Percentiles rank a stretch among this genome's conserved stretches.
Conservation (phyloP, 2,329 filamentous ascomycete genomes). For the Neonectria punicea region DNA sequence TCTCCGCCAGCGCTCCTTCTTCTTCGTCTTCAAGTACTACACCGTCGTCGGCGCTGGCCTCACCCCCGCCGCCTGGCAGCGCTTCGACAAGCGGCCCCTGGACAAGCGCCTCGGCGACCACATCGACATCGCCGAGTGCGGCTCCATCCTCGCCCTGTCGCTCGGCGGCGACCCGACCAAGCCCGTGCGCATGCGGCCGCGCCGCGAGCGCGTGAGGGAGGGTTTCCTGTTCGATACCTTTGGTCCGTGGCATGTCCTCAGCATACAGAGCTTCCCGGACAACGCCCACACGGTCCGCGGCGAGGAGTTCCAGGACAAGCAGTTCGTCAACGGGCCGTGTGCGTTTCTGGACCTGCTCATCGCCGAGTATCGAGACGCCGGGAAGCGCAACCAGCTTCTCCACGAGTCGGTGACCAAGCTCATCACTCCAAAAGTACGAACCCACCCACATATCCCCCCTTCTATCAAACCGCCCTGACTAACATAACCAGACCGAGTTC, state of each 20-base stretch:
- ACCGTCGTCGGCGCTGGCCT: slow-evolving; percentile 67
- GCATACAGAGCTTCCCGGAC: slow-evolving; percentile 69
- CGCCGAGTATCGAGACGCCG: slow-evolving; percentile 69
- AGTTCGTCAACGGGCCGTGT: slow-evolving; percentile 69
- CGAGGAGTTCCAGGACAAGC: slow-evolving; percentile 62
- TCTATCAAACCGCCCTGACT: slow-evolving; percentile 3
- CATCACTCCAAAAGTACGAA: slow-evolving; percentile 63
- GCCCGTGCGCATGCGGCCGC: slow-evolving; percentile 59
- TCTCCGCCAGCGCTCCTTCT: slow-evolving; percentile 65
- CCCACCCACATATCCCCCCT: slow-evolving; percentile 6
- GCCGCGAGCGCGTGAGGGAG: slow-evolving; percentile 59
- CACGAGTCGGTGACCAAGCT: slow-evolving; percentile 67
- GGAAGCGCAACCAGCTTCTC: slow-evolving; percentile 66
- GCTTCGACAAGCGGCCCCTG: slow-evolving; percentile 59
- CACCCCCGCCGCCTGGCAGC: slow-evolving; percentile 69
- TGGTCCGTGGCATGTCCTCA: slow-evolving; percentile 69
- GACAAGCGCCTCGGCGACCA: slow-evolving; percentile 57
- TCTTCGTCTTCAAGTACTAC: slow-evolving; percentile 74
- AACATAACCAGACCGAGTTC: slow-evolving; percentile 57
- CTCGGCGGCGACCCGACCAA: slow-evolving; percentile 62
- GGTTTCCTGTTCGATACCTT: slow-evolving; percentile 68
- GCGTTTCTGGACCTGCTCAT: slow-evolving; percentile 69
- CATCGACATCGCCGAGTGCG: slow-evolving; percentile 68
- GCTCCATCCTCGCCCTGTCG: slow-evolving; percentile 68
- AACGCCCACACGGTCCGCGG: slow-evolving; percentile 65